Conservation (phyloP, 2,329 filamentous ascomycete species). For the Penicillium sp. region DNA sequence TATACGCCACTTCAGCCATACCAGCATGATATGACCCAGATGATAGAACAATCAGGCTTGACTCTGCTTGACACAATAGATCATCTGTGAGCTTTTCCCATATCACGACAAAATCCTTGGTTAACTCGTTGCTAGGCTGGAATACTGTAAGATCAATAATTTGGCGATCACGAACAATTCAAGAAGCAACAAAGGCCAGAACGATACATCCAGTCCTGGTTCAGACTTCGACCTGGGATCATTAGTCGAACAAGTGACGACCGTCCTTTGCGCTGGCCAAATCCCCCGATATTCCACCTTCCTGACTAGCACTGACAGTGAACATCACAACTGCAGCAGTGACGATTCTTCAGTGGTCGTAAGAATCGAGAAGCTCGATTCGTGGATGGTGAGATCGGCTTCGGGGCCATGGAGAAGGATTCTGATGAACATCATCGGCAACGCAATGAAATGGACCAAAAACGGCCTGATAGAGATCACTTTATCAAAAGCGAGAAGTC, state of each 20-base stretch:
- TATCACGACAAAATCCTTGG: neutral
- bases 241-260: conserved; percentile 32
- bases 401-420: conserved; percentile 34
- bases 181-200: neutral
- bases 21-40: conserved; percentile 46
- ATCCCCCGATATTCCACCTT: conserved; percentile 7
- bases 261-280: conserved; percentile 29
- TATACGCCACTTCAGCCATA: conserved; percentile 43
- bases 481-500: conserved; percentile 15
- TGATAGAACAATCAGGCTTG: conserved; percentile 50
- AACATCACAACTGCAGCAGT: neutral
- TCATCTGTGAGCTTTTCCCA: conserved; percentile 25
- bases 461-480: conserved; percentile 33
- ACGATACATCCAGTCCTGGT: conserved; percentile 22
- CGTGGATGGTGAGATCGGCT: conserved; percentile 31
- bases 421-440: conserved; percentile 39
- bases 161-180: conserved; percentile 17
- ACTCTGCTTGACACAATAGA: conserved; percentile 52
- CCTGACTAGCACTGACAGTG: conserved; percentile 40
- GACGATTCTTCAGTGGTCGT: conserved; percentile 27
- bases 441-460: conserved; percentile 38
- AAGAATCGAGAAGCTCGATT: conserved; percentile 25
- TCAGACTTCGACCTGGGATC: conserved; percentile 33
- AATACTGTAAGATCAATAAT: conserved; percentile 39
- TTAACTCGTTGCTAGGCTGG: conserved; percentile 24